Percentiles rank a stretch among this genome's conserved stretches.
These are phyloP conservation scores for Naganishia kalamii DNA, from an alignment of 768 basidiomycete genomes.

Conservation along the genomic window DNA sequence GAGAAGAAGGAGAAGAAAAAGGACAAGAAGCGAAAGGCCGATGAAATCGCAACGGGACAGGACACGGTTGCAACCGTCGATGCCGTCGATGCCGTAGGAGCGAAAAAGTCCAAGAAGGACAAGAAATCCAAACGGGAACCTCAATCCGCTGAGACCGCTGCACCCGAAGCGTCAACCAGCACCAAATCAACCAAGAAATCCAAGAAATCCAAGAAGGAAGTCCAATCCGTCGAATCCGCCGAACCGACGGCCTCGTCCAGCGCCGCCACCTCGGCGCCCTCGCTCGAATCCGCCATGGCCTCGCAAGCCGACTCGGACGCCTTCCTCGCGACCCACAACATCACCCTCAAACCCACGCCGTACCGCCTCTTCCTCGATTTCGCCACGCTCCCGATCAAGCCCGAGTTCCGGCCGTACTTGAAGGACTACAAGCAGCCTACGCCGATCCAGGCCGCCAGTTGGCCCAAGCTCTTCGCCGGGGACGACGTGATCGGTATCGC, in stretches of 20 bases:
- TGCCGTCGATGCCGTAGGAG: neutral
- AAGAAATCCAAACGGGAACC: slow-evolving; percentile 8
- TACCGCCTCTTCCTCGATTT: slow-evolving; percentile 69
- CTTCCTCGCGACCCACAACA: slow-evolving; percentile 65
- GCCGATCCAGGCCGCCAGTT: slow-evolving; percentile 90
- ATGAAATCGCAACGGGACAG: slow-evolving; percentile 17
- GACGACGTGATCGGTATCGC: slow-evolving; percentile 84
- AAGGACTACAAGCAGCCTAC: slow-evolving; percentile 75
- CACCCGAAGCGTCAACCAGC: slow-evolving; percentile 28
- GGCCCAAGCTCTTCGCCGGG: slow-evolving; percentile 74
- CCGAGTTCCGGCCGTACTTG: slow-evolving; percentile 60
- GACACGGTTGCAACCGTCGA: neutral
- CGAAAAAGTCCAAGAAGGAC: slow-evolving; percentile 26
- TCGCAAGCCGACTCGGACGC: slow-evolving; percentile 48
- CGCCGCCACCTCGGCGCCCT: slow-evolving; percentile 27
- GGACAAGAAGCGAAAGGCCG: slow-evolving; percentile 19
- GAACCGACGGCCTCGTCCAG: slow-evolving; percentile 18
- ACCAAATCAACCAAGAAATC: slow-evolving; percentile 37
- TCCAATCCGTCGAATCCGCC: slow-evolving; percentile 22
- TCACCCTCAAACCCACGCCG: slow-evolving; percentile 59
- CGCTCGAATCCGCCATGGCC: slow-evolving; percentile 36
- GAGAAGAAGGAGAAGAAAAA: slow-evolving; percentile 3
- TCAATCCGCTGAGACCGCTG: slow-evolving; percentile 20
- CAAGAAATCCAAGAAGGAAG: slow-evolving; percentile 9
- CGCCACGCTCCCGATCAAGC: slow-evolving; percentile 62